A percentile compares a stretch with the other conserved stretches of the same genome.
Conservation (phyloP, 768 basidiomycete genomes). For the Mycena galericulata region DNA sequence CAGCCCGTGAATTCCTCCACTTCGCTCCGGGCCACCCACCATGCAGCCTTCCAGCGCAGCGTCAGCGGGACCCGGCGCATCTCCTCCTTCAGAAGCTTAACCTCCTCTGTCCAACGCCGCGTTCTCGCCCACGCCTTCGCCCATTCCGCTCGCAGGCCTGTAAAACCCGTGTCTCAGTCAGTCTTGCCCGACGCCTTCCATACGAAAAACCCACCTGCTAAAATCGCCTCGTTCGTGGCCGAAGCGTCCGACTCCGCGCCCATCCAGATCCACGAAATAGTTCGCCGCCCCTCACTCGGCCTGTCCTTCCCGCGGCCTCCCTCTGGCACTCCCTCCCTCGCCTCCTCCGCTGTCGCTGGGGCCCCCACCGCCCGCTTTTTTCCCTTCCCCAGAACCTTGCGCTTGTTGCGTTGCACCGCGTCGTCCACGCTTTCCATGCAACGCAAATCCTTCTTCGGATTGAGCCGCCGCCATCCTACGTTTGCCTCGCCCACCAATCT, state of each 20-base stretch:
- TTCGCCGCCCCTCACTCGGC: neutral
- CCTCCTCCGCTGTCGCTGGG: neutral
- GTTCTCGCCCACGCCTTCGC: constrained; percentile 12
- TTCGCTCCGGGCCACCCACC: too few species aligned
- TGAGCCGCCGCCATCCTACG: neutral
- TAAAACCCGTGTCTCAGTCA: neutral
- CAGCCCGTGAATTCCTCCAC: too few species aligned
- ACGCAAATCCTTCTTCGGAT: constrained; percentile 7
- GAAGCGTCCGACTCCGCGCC: neutral
- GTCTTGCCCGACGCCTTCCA: too few species aligned
- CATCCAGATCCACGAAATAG: constrained; percentile 30
- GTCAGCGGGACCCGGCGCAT: too few species aligned
- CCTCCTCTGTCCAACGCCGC: constrained; percentile 32
- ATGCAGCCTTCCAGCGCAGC: too few species aligned
- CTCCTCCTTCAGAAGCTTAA: constrained; percentile 26
- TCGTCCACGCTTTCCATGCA: constrained; percentile 21
- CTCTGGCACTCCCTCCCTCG: neutral
- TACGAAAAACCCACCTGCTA: neutral
- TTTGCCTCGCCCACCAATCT: neutral
- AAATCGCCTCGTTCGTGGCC: constrained; percentile 7
- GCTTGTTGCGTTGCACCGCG: neutral
- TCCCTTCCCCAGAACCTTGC: neutral
- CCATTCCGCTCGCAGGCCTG: constrained; percentile 33
- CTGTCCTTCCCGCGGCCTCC: neutral
- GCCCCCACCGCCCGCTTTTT: neutral